Evolutionary conservation across 345 rosid species (phyloP), one percentile per base, ranked within the genome.

Genomic region (Salix purpurea): DNA sequence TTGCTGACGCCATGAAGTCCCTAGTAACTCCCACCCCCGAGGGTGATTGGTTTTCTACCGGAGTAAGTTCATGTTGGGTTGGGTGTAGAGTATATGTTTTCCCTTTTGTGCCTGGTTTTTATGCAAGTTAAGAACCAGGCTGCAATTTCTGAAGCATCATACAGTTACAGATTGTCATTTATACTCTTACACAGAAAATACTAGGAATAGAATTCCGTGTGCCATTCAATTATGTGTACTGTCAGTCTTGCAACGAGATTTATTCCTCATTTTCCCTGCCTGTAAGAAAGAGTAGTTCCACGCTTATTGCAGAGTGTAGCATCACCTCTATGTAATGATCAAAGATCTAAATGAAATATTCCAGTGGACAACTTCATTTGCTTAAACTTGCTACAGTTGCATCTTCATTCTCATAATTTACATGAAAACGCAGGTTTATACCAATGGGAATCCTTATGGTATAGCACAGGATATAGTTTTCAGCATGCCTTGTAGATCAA

Each of bases 401-500:
- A n/a, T 39, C 19, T 39, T 32, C 61, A 16, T 11, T 37, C 76
- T 80, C 62, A 71, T 65, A 48, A 16, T 58, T 74, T 66, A 34
- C 11, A 26, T 69, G 24, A 77, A 58, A 40, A 40, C 78, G 72
- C 74, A 96, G 99, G 99, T 96, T 67, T 90, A 91, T 79, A 93
- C 96, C 2, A 84, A 82, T 70, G 97, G 98, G 74, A 96, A 96
- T 85, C 96, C 94, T 19, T 96, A 90, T 40, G 99, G 97, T 69
- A 91, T 96, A 77, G 90, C 85, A 0, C 97, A 96, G 75, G 99
- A 79, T 72, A 87, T 92, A 15, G 96, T 96, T 71, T 96, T 93
- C 87, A 96, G 99, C 86, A 89, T 93, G 97, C 99, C 98, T n/a
- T 96, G 99, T 90, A 81, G 97, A 79, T 96, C 99, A 76, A 89